These are phyloP conservation scores for Cryptococcus jaspeensis DNA, from an alignment of 1,284 basidiomycete genomes.

Conservation along the genomic window DNA sequence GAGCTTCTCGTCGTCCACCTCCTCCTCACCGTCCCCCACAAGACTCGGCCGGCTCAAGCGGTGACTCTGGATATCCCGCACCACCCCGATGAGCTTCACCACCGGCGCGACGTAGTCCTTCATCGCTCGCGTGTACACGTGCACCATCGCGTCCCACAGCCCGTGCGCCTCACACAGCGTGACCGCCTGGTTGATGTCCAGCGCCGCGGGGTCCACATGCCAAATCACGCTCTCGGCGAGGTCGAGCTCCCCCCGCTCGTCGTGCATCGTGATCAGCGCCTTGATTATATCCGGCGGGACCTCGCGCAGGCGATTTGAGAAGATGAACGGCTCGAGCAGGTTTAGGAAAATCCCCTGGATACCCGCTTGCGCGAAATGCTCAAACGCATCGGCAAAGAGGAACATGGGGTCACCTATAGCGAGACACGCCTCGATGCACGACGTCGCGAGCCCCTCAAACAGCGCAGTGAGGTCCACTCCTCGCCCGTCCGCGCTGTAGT, in stretches of 20 bases:
- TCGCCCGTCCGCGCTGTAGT: constrained; percentile 74
- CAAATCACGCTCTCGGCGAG: constrained; percentile 87
- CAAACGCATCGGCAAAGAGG: constrained; percentile 89
- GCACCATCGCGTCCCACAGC: constrained; percentile 91
- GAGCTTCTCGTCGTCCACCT: constrained; percentile 56
- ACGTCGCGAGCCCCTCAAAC: constrained; percentile 82
- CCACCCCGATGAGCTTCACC: constrained; percentile 75
- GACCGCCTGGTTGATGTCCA: constrained; percentile 94
- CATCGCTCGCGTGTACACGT: constrained; percentile 86
- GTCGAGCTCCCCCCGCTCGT: constrained; percentile 68
- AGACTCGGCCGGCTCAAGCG: constrained; percentile 45
- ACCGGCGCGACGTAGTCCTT: constrained; percentile 86
- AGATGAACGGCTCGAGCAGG: constrained; percentile 79
- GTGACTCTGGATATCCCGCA: constrained; percentile 65
- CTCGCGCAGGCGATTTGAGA: constrained; percentile 68
- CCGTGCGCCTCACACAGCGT: constrained; percentile 75
- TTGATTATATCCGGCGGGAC: constrained; percentile 88
- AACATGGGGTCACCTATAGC: constrained; percentile 77
- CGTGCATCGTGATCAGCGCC: constrained; percentile 74
- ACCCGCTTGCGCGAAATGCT: constrained; percentile 79
- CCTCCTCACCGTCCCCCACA: constrained; percentile 31
- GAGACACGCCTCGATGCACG: constrained; percentile 78
- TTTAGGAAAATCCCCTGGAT: constrained; percentile 85
- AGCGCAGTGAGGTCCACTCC: constrained; percentile 88
- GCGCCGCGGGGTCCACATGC: constrained; percentile 86